These are phyloP conservation scores for Triticum aestivum DNA, from an alignment of 176 grass and related monocot genomes.

Conservation along the genomic window IWGSC_CS_RefSeq_v2.1 NC_057812.1:470090450-470090949, in stretches of 20 bases:
- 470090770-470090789: background rate
- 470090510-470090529: background rate
- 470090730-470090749: background rate
- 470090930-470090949: background rate
- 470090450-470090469: background rate
- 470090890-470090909: background rate
- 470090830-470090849: slow-evolving; percentile 16
- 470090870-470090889: background rate
- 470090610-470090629: background rate
- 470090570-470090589: background rate
- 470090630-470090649: background rate
- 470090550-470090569: background rate
- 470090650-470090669: background rate
- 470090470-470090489: background rate
- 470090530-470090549: background rate
- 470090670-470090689: slow-evolving; percentile 34
- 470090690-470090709: background rate
- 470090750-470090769: background rate
- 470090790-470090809: background rate
- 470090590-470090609: background rate
- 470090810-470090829: background rate
- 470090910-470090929: background rate
- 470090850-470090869: slow-evolving; percentile 33
- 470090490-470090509: background rate
- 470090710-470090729: background rate